Evolutionary conservation across 2,329 filamentous ascomycete species (phyloP).

Genomic region (Pseudomassariella vexata): DNA sequence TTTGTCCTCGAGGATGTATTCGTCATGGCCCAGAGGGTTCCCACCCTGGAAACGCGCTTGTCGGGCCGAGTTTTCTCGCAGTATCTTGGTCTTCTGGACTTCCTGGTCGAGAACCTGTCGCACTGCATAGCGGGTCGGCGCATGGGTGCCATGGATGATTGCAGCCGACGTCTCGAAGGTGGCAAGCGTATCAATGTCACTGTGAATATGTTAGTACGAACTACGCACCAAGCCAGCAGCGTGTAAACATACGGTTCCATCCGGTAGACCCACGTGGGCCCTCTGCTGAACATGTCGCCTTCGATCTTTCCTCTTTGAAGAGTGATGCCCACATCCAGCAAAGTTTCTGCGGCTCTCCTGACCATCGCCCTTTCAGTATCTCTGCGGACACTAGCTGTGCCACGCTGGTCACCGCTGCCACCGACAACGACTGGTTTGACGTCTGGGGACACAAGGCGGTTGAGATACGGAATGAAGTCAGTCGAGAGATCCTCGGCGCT

Average conservation of each 20-base stretch:
- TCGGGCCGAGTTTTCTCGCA: conserved; percentile 60
- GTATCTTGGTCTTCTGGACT: conserved; percentile 65
- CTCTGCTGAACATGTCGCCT: conserved; percentile 52
- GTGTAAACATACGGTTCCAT: conserved; percentile 76
- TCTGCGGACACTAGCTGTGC: conserved; percentile 80
- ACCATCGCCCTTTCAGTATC: conserved; percentile 81
- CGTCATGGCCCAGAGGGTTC: conserved; percentile 20
- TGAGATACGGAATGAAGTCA: conserved; percentile 79
- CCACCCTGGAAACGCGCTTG: conserved; percentile 60
- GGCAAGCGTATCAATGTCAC: conserved; percentile 70
- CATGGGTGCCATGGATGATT: conserved; percentile 48
- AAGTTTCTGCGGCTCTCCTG: conserved; percentile 69
- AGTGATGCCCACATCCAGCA: conserved; percentile 75
- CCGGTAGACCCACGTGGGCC: conserved; percentile 75
- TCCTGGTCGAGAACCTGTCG: conserved; percentile 92
- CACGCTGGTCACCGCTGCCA: conserved; percentile 57
- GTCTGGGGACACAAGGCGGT: conserved; percentile 79
- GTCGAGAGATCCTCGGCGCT: conserved; percentile 71
- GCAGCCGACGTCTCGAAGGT: conserved; percentile 65
- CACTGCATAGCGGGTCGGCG: conserved; percentile 83
- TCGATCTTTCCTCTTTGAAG: conserved; percentile 81
- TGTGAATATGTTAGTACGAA: conserved; percentile 18
- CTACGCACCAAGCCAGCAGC: neutral
- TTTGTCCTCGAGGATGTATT: conserved; percentile 29
- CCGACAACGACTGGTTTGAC: conserved; percentile 85